Evolutionary conservation across 2,329 filamentous ascomycete species (phyloP).

Genomic region (Zasmidium angulare): DNA sequence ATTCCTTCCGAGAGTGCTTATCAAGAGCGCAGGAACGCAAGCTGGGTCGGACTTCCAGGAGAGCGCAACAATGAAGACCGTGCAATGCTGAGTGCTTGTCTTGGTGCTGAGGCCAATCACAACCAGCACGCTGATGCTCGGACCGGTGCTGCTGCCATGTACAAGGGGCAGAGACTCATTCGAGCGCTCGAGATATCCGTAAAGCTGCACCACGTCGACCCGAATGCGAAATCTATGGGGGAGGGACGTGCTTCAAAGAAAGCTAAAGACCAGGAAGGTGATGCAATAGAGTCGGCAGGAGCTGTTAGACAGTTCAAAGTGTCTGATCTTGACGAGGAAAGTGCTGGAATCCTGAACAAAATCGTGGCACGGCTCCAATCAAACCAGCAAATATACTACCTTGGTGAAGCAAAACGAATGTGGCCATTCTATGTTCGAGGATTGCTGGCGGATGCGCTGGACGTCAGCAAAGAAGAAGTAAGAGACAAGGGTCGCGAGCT

Average conservation of each 20-base stretch:
- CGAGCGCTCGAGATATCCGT: constrained; percentile 7
- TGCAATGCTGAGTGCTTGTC: not conserved
- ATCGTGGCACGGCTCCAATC: constrained; percentile 4
- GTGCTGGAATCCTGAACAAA: constrained; percentile 2
- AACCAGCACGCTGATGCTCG: not conserved
- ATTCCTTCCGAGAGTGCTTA: not conserved
- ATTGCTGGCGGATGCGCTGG: constrained; percentile 8
- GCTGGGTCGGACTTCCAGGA: not conserved
- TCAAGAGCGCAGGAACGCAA: not conserved
- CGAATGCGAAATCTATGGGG: too few relatives aligned
- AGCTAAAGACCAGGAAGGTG: not conserved
- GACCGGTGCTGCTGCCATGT: not conserved
- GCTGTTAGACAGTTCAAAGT: not conserved
- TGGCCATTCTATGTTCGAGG: constrained; percentile 11
- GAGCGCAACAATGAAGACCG: not conserved
- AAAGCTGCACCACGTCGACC: not conserved
- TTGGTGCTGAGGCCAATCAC: not conserved
- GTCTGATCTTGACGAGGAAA: constrained; percentile 4
- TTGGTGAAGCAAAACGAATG: constrained; percentile 3
- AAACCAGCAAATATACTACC: constrained; percentile 1
- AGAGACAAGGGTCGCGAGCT: not conserved
- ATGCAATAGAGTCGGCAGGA: not conserved
- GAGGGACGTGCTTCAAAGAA: not conserved
- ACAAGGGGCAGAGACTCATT: constrained; percentile 1
- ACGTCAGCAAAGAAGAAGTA: not conserved